Evolutionary conservation across 2,329 filamentous ascomycete genomes (phyloP), one percentile per base, ranked within the genome.

Genomic region (Claviceps capensis): DNA sequence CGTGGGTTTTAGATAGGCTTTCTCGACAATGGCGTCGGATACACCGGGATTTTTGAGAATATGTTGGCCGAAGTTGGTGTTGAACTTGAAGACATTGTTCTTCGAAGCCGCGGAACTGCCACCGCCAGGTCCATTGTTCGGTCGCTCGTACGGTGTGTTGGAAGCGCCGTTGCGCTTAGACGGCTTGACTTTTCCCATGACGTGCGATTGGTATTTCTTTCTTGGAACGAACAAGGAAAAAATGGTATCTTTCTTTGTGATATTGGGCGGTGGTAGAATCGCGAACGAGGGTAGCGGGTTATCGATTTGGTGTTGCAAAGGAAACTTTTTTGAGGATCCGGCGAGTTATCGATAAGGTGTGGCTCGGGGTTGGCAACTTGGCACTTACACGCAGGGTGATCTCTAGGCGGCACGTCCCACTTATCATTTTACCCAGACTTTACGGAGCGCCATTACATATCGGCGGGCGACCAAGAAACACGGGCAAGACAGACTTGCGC

Each of bases 61-160:
- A 68, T 97, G 88, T 65, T 79, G 76, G 61, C 91, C 89, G 58
- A 93, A 80, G 67, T 91, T 75, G 60, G 86, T 93, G 74, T 95
- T 95, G 81, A 96, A 95, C 67, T 94, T 95, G 80, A 97, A 97
- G 69, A 96, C 88, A 61, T 87, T 90, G 72, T 95, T 89, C 63
- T 73, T 73, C 53, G 55, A 58, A n/a, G 58, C 51, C 4, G 42
- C 48, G 5, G 49, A 23, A 16, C 17, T 30, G 52, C 53, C 56
- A 16, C 17, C 22, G 51, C 53, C 56, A 47, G 53, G 52, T 49
- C 58, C 53, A 13, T 56, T 55, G 41, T 54, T 56, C 16, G 67
- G 65, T 51, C 71, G 67, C 23, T 75, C 71, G 59, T 75, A 75
- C 0, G 68, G 68, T 1, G 62, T 62, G 30, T 65, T 64, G 52